Evolutionary conservation across 2,329 filamentous ascomycete genomes (phyloP), one percentile per base, ranked within the genome.

Genomic region (Tolypocladium cylindrosporum): DNA sequence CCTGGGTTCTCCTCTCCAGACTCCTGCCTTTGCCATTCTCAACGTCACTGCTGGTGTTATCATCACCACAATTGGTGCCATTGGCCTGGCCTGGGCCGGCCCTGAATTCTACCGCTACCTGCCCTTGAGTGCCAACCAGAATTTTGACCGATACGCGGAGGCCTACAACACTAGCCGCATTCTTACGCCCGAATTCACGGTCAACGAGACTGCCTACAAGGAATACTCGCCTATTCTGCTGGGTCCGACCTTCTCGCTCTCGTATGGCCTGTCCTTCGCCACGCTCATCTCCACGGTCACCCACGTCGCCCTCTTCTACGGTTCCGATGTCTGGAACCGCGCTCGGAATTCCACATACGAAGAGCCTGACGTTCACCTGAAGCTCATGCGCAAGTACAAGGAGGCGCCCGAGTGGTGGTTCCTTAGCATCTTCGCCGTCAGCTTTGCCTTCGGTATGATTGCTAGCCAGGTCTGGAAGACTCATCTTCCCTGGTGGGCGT

Each of bases 401-500:
- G 72, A 79, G 41, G 79, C 77, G 0, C 83, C 83, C 0, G 68
- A 78, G 42, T 85, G 79, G 79, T 86, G 82, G 82, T 86, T 83
- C 60, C 63, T 67, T 0, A 61, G 60, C 8, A 69, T 81, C n/a
- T 75, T 79, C 27, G 59, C 74, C 4, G 27, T 75, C 56, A 80
- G 82, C 69, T 71, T 83, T n/a, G 79, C 68, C 2, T 72, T 85
- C 8, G 70, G 71, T n/a, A 73, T 74, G 67, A 66, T 73, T 37
- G 70, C 69, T 0, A 65, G 65, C 27, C 69, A 71, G 55, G 66
- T 66, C 31, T 74, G 71, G 67, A 57, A 63, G 8, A 78, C 77
- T 0, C 72, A 77, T 57, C 66, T 79, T 24, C 69, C 76, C 2
- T 77, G 72, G 72, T 77, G 74, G 74, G 72, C 71, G 1, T 74